These are phyloP conservation scores for Diplodia seriata DNA, from an alignment of 2,329 filamentous ascomycete species.

Conservation along the genomic window DNA sequence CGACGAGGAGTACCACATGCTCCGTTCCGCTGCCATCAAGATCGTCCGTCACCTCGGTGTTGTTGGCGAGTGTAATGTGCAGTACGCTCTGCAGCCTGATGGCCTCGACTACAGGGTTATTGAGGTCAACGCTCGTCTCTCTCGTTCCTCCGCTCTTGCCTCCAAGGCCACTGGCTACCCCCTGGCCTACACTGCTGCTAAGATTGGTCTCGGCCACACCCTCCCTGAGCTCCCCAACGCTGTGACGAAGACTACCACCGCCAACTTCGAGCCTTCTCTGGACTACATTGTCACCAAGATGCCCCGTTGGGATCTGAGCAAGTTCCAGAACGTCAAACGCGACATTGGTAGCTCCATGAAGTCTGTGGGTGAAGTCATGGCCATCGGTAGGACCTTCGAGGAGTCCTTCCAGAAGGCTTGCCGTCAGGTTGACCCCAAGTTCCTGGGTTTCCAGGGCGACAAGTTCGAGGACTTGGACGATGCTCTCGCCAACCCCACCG, in stretches of 20 bases:
- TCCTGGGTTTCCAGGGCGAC: constrained; percentile 91
- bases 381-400: constrained; percentile 97
- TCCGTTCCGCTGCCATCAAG: constrained; percentile 95
- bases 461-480: constrained; percentile 93
- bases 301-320: constrained; percentile 95
- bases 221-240: constrained; percentile 96
- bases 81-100: constrained; percentile 96
- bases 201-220: constrained; percentile 95
- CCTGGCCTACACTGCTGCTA: constrained; percentile 94
- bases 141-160: constrained; percentile 92
- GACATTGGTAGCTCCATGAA: constrained; percentile 99
- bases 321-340: constrained; percentile 98
- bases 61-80: constrained; percentile 97
- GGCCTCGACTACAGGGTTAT: constrained; percentile 98
- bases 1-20: constrained; percentile 99
- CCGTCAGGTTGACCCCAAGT: constrained; percentile 92
- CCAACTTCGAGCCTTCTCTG: constrained; percentile 96
- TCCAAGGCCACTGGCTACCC: constrained; percentile 99
- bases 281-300: constrained; percentile 99
- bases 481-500: constrained; percentile 88
- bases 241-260: constrained; percentile 97
- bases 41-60: constrained; percentile 97
- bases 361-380: constrained; percentile 99
- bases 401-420: constrained; percentile 99
- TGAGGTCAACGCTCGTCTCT: constrained; percentile 98